Base-by-base conservation (phyloP, 805 yeast genomes). In the Lipomyces yamadae region DNA sequence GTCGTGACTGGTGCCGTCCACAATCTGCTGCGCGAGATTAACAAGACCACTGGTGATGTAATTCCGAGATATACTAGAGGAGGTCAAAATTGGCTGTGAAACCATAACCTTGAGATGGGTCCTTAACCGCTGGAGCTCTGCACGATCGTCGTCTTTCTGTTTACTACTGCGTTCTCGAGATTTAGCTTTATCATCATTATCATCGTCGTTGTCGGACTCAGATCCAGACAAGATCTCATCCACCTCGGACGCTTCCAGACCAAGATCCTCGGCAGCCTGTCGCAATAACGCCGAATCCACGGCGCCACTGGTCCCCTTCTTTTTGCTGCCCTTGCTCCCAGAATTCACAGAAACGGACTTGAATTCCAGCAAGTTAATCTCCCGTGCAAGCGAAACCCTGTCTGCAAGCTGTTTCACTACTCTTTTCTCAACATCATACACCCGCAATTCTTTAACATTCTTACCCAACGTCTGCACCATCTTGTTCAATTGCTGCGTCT, bases 231-330 rank as follows among this genome's bases (percentile, higher is more conserved):
- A 85, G 61, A 90, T 78, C 55, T 85, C 81, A 69, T 87, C 91
- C 71, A 88, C 93, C 67, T 88, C 92, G 62, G 86, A 92, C 56
- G 89, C 82, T 45, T 90, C 97, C 52, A 93, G 78, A 7, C 97
- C 99, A 64, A 95, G 81, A 60, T 95, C 99, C 62, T 90, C 95
- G 0, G 98, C 98, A 0, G 97, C 98, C 74, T 91, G 87, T 66
- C 86, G 84, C 67, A 92, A 81, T 98, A 98, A 92, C 32, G 85
- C 81, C 64, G 86, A 87, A 70, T 92, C 72, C 18, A 95, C 42
- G 4, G 67, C 66, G 2, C 58, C 35, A 15, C 61, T 33, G 32
- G 63, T 61, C 6, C 45, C 73, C 88, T 89, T 50, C 81, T 81
- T 42, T 86, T 78, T 45, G 24, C 24, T 24, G 24, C 24, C 24